These are phyloP conservation scores for Rutidosis leptorrhynchoides DNA, from an alignment of 129 eudicot genomes.

Conservation along the genomic window DNA sequence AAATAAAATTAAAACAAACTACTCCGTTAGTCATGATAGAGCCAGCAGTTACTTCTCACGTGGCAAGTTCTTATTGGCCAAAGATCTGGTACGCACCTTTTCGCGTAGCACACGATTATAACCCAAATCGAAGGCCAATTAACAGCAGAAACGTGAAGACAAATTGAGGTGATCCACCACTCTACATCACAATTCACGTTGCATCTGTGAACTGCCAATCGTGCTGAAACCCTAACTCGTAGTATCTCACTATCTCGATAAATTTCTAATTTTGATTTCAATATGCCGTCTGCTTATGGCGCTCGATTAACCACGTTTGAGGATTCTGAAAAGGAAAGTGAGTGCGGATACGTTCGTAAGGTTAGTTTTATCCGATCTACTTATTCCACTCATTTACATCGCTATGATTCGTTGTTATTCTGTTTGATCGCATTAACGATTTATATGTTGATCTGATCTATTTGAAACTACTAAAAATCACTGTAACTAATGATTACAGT, in stretches of 20 bases:
- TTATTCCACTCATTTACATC: neutral
- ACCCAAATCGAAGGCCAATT: conserved; percentile 26
- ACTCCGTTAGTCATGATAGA: conserved; percentile 12
- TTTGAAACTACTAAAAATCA: neutral
- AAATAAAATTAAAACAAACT: conserved; percentile 9
- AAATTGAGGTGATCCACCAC: conserved; percentile 19
- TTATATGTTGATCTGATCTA: conserved; percentile 19
- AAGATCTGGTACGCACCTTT: conserved; percentile 25
- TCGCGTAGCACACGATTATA: conserved; percentile 21
- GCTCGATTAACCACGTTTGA: conserved; percentile 91
- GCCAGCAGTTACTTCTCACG: conserved; percentile 10
- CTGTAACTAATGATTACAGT: neutral
- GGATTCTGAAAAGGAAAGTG: conserved; percentile 98
- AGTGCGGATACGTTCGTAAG: conserved; percentile 99
- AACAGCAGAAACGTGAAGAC: conserved; percentile 20
- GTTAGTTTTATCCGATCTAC: conserved; percentile 31
- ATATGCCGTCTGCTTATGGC: conserved; percentile 88
- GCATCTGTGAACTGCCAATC: neutral
- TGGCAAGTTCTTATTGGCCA: conserved; percentile 17
- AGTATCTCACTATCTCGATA: neutral
- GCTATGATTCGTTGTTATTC: conserved; percentile 6
- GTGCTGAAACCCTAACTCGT: neutral
- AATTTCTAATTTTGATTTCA: neutral
- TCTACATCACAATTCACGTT: conserved; percentile 19
- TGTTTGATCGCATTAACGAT: conserved; percentile 10